Evolutionary conservation across 305 asterid species (phyloP).

Genomic region (Salvia sclarea): DNA sequence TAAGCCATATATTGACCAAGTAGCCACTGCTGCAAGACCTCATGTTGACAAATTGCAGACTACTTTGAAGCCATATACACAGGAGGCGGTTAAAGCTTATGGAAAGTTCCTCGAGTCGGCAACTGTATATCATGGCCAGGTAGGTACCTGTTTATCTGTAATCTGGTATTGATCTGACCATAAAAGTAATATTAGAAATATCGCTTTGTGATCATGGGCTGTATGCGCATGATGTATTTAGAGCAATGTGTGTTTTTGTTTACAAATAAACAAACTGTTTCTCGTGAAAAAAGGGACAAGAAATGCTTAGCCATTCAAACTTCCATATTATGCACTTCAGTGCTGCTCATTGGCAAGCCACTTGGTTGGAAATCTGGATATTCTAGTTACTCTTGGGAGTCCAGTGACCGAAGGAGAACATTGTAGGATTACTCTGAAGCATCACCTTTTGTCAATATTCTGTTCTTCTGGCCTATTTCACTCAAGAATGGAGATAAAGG

Average conservation of each 20-base stretch:
- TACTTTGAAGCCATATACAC: slow-evolving; percentile 61
- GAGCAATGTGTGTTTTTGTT: background rate
- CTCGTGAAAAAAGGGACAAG: too few species aligned
- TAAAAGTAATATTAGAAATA: background rate
- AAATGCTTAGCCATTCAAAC: background rate
- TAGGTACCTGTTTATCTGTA: slow-evolving; percentile 28
- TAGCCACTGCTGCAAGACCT: slow-evolving; percentile 77
- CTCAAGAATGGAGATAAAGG: background rate
- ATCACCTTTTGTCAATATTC: background rate
- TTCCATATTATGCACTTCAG: slow-evolving; percentile 2
- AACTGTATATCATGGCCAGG: slow-evolving; percentile 78
- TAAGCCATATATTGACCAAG: slow-evolving; percentile 80
- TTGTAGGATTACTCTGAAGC: too few species aligned
- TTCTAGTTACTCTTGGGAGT: too few species aligned
- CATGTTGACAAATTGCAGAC: slow-evolving; percentile 64
- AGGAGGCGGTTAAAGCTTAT: slow-evolving; percentile 57
- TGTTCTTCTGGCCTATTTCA: background rate
- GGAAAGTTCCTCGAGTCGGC: slow-evolving; percentile 74
- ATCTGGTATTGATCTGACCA: slow-evolving; percentile 14
- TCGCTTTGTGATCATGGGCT: slow-evolving; percentile 5
- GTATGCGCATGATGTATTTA: background rate
- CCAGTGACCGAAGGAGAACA: too few species aligned
- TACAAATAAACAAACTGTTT: too few species aligned
- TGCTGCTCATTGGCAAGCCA: too few species aligned
- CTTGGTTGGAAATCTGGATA: too few species aligned